Base-by-base conservation (phyloP, 2,329 filamentous ascomycete genomes). In the Paraconiothyrium sp. region DNA sequence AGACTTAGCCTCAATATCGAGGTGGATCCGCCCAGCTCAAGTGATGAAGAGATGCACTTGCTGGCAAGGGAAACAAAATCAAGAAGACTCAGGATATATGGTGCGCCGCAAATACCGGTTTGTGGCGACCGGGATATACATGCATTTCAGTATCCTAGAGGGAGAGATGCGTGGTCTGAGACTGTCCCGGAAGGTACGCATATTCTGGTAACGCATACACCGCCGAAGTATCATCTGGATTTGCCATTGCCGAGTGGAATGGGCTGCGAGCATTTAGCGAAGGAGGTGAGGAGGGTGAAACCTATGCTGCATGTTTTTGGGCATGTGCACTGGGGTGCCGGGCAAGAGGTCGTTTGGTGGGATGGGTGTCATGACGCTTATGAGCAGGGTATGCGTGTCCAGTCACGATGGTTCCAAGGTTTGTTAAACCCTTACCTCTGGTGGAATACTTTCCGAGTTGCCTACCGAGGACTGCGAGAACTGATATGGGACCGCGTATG, bases 251-350 rank as follows among this genome's bases (percentile, higher is more conserved):
- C 87, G 78, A 73, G 82, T 76, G 88, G 84, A 2, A 80, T 93
- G 48, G 93, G 92, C 58, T 94, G 91, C 67, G 86, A 88, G 7
- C 85, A 86, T 59, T 84, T 97, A 6, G 83, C 94, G 6, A 79
- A 83, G 14, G 93, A 96, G 72, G 78, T 91, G 20, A 92, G 90
- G 88, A 86, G 90, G 39, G 88, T 93, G 11, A 88, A 87, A 64
- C 93, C 93, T 0, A 83, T 83, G 13, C 81, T 97, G 14, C 92
- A 97, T 77, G 85, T 97, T 51, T 97, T 95, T 75, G 93, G 93
- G 0, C 93, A 97, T 78, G 86, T 94, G 27, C 93, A 97, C 80
- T 90, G 85, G 72, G 91, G 88, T 9, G 86, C 90, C 49, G 93
- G 93, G 16, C 82, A 82, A 47, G 88, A 93, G 71, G 78, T 88